phyloP scores from a whole-genome alignment of 1,284 basidiomycete species.

The Ganoderma boninense region DNA sequence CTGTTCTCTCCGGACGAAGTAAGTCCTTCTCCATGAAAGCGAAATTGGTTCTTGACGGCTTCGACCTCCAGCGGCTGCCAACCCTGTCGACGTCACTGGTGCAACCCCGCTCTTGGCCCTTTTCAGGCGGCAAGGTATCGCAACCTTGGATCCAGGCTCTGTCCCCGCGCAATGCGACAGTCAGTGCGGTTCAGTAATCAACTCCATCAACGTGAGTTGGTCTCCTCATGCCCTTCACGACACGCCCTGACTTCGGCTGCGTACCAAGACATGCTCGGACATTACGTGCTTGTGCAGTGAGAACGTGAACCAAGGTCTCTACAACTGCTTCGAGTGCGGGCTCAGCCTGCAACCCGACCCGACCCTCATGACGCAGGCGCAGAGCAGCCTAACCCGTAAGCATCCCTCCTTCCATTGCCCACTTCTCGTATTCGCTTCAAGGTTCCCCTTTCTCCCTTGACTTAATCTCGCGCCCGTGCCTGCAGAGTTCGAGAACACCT shows the following conservation, averaged over 20 bases:
- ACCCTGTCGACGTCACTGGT: conserved; percentile 12
- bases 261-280: conserved; percentile 18
- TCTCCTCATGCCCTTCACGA: background rate
- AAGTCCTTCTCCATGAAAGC: background rate
- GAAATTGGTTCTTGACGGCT: background rate
- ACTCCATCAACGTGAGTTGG: conserved; percentile 20
- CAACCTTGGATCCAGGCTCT: conserved; percentile 21
- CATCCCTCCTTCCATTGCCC: background rate
- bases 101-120: conserved; percentile 16
- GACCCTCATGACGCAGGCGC: conserved; percentile 8
- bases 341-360: conserved; percentile 21
- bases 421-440: background rate
- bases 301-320: conserved; percentile 23
- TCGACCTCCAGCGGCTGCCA: conserved; percentile 15
- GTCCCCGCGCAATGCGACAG: conserved; percentile 29
- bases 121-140: conserved; percentile 18
- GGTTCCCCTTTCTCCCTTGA: background rate
- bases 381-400: conserved; percentile 25
- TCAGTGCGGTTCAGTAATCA: conserved; percentile 15
- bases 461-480: background rate
- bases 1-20: conserved; percentile 31
- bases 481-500: conserved; percentile 20
- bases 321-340: conserved; percentile 30
- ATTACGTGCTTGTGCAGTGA: conserved; percentile 29
- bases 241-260: background rate